Evolutionary conservation across 148 eudicot species (phyloP).

Genomic region (Rhododendron williamsianum): DNA sequence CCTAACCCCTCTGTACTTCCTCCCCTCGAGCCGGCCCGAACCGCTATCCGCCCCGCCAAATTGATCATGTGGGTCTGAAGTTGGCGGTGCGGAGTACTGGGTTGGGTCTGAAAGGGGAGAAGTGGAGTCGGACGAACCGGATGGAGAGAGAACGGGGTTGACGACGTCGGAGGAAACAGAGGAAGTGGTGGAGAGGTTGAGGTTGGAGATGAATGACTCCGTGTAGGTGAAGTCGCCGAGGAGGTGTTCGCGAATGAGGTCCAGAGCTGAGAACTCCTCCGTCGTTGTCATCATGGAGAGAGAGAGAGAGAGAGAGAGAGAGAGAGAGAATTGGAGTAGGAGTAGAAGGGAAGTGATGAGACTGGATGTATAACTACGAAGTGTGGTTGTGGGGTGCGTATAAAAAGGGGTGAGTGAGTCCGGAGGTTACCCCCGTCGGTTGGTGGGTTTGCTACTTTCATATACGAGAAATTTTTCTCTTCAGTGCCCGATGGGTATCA

Average conservation of each 20-base stretch:
- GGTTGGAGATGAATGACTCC: conserved; percentile 20
- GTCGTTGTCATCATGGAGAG: not conserved
- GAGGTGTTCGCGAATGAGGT: conserved; percentile 30
- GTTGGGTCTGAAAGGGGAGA: not conserved
- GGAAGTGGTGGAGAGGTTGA: conserved; percentile 1
- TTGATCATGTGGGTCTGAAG: not conserved
- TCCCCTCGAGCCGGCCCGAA: not conserved
- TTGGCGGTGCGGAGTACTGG: not conserved
- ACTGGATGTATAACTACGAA: not conserved
- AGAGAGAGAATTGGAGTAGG: not conserved
- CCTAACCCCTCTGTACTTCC: conserved; percentile 37
- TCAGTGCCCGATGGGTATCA: no score
- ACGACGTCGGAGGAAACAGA: not conserved
- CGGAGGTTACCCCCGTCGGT: not conserved
- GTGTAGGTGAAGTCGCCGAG: conserved; percentile 25
- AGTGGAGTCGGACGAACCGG: conserved; percentile 12
- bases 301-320: not conserved
- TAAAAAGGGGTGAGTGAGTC: not conserved
- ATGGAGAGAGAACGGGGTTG: conserved; percentile 8
- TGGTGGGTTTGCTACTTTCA: not conserved
- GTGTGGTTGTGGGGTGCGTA: not conserved
- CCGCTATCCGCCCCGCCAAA: no score
- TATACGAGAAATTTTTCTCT: no score
- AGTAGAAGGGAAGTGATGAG: not conserved
- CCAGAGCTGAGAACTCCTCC: conserved; percentile 21